phyloP scores from a whole-genome alignment of 139 green algal species.

The Chlorella sp. region DNA sequence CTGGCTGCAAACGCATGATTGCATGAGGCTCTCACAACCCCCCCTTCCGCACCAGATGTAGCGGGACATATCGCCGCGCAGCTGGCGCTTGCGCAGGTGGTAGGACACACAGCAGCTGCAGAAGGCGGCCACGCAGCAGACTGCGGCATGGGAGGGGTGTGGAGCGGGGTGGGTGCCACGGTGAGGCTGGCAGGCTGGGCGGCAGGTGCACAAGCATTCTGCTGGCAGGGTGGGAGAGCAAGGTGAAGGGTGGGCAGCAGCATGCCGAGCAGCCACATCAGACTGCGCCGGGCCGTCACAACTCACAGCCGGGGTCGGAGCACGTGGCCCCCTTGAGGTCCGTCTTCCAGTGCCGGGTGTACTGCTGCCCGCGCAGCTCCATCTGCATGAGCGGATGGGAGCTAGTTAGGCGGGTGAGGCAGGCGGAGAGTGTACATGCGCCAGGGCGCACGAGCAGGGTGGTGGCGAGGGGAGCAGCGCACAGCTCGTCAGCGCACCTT shows the following conservation, averaged over 20 bases:
- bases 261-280: not conserved
- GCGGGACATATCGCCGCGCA: slow-evolving; percentile 79
- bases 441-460: too few relatives aligned
- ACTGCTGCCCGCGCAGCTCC: slow-evolving; percentile 15
- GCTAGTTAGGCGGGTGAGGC: too few relatives aligned
- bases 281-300: not conserved
- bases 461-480: too few relatives aligned
- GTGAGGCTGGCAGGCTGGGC: too few relatives aligned
- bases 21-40: too few relatives aligned
- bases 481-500: too few relatives aligned
- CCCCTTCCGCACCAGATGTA: not conserved
- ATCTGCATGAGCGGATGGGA: not conserved
- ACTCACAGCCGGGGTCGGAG: slow-evolving; percentile 26
- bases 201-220: too few relatives aligned
- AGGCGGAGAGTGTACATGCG: too few relatives aligned
- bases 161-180: not conserved
- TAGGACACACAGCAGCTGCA: slow-evolving; percentile 75
- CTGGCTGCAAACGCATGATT: too few relatives aligned
- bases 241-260: too few relatives aligned
- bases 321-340: slow-evolving; percentile 9
- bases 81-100: slow-evolving; percentile 70
- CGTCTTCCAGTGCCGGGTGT: slow-evolving; percentile 33
- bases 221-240: too few relatives aligned
- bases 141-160: not conserved
- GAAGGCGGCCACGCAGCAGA: slow-evolving; percentile 50